Evolutionary conservation across 1,139 yeast species (phyloP), one percentile per base, ranked within the genome.

Genomic region (Nakaseomyces sp.): DNA sequence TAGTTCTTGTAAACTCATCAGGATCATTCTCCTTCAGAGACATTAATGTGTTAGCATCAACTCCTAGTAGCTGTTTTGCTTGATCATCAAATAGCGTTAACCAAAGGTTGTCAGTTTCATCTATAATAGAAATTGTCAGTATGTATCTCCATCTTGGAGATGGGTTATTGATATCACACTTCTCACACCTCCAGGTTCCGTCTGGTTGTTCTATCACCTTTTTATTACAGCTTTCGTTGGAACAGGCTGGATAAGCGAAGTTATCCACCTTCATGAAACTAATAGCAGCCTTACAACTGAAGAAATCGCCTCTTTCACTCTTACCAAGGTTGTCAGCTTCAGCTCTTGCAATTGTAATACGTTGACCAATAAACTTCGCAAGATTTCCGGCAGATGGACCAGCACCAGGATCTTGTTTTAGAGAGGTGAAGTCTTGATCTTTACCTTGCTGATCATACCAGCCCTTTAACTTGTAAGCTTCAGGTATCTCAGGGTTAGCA

Each of bases 221-320:
- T 59, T 88, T 80, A 62, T 81, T 82, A 71, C 98, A 91, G 37
- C 76, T 76, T 38, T 73, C 78, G 45, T 76, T 72, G 24, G 72
- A 68, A 67, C 98, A 93, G n/a, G 97, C 93, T 10, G 97, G 95
- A 61, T 91, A 91, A 44, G 86, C 77, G 62, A 88, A 77, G 52
- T 75, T 81, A 49, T 84, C 93, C 16, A 82, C 76, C 63, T 79
- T 81, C 47, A 87, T 69, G 56, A 72, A 83, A 45, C 79, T 75
- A 38, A 89, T 71, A 4, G 87, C 74, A 1, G 89, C 96, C 59
- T 82, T 85, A 41, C 82, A 62, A 29, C 74, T 70, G 65, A 86
- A 87, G 60, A 71, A 88, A 56, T 88, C 96, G 9, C 94, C 83
- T 51, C 76, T 79, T 46, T 82, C 91, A 44, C 77, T 75, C 60